Conservation (phyloP, 805 yeast genomes). For the Lipomyces anomalus region DNA sequence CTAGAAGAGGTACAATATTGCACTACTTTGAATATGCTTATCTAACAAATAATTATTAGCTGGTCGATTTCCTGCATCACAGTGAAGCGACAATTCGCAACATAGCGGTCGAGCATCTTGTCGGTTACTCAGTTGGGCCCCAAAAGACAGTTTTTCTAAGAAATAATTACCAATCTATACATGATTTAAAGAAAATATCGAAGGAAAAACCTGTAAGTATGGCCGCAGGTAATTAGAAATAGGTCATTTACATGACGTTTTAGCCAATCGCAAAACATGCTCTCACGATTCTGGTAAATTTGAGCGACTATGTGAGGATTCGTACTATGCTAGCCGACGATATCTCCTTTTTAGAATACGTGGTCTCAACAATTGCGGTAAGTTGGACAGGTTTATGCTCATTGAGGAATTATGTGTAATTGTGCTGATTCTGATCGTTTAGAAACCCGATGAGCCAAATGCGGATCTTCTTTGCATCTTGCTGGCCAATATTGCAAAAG, state of each 20-base stretch:
- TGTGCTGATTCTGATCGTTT: slow-evolving; percentile 33
- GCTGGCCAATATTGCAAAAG: slow-evolving; percentile 79
- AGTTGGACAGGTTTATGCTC: slow-evolving; percentile 39
- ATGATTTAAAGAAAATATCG: slow-evolving; percentile 60
- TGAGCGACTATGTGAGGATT: slow-evolving; percentile 64
- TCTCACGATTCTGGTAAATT: slow-evolving; percentile 71
- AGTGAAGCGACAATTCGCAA: slow-evolving; percentile 73
- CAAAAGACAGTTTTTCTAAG: slow-evolving; percentile 60
- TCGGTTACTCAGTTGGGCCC: slow-evolving; percentile 72
- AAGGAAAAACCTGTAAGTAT: slow-evolving; percentile 32
- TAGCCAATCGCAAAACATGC: slow-evolving; percentile 37
- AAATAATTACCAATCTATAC: slow-evolving; percentile 63
- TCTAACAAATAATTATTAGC: slow-evolving; percentile 29
- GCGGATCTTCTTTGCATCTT: slow-evolving; percentile 81
- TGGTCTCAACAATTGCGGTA: slow-evolving; percentile 30
- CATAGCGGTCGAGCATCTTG: slow-evolving; percentile 77
- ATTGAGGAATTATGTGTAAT: too few species aligned
- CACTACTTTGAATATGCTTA: too few species aligned
- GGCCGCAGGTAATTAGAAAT: background rate
- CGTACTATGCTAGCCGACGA: slow-evolving; percentile 65
- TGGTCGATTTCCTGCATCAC: slow-evolving; percentile 76
- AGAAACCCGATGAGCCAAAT: slow-evolving; percentile 46
- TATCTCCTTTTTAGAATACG: slow-evolving; percentile 40
- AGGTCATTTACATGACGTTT: background rate
- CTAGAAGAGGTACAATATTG: slow-evolving; percentile 42